phyloP scores from a whole-genome alignment of 2,329 filamentous ascomycete genomes.

The Arthrobotrys pseudoclavata region DNA sequence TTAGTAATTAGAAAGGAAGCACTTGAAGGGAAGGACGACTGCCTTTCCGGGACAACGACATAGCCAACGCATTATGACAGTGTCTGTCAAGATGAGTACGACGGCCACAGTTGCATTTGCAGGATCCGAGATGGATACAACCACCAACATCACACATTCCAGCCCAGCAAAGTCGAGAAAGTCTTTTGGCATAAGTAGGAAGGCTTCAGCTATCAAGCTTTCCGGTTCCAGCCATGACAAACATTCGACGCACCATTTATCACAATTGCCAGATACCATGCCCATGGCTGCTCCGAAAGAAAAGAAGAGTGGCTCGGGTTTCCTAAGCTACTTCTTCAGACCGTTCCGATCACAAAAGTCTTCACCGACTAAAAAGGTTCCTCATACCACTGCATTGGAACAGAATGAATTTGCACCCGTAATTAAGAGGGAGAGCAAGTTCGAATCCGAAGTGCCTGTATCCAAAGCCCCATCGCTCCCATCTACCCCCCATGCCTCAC shows the following conservation, averaged over 20 bases:
- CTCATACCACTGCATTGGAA: conserved; percentile 44
- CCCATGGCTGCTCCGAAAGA: conserved; percentile 35
- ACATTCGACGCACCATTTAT: conserved; percentile 24
- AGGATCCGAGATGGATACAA: conserved; percentile 59
- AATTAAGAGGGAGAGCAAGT: conserved; percentile 46
- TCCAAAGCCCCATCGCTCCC: conserved; percentile 46
- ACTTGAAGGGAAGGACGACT: conserved; percentile 35
- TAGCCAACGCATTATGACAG: conserved; percentile 48
- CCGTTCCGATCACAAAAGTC: conserved; percentile 57
- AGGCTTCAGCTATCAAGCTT: conserved; percentile 53
- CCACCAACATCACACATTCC: conserved; percentile 39
- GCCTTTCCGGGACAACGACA: conserved; percentile 28
- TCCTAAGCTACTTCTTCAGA: conserved; percentile 58
- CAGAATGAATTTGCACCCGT: conserved; percentile 33
- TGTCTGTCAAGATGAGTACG: conserved; percentile 53
- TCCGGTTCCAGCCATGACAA: conserved; percentile 39
- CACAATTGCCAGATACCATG: conserved; percentile 39
- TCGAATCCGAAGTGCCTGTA: conserved; percentile 40
- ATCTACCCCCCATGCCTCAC: conserved; percentile 49
- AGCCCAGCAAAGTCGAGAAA: conserved; percentile 56
- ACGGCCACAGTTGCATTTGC: conserved; percentile 57
- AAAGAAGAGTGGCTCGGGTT: conserved; percentile 48
- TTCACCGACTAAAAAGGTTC: conserved; percentile 42
- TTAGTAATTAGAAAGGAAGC: conserved; percentile 30
- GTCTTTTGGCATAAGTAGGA: conserved; percentile 60